These are phyloP conservation scores for Melastoma malabathricum DNA, from an alignment of 345 rosid species.

Conservation along the genomic window DNA sequence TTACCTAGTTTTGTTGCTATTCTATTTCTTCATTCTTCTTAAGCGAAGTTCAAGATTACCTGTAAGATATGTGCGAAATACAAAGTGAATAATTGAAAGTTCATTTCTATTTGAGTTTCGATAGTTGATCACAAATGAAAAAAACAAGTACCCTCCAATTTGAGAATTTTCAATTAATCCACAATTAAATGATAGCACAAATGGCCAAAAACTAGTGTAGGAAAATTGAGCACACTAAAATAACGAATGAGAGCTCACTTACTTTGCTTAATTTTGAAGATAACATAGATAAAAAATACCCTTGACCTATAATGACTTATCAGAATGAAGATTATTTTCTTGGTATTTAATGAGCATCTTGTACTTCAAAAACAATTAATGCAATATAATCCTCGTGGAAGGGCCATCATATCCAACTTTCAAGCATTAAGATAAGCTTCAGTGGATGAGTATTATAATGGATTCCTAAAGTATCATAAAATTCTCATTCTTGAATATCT, in stretches of 20 bases:
- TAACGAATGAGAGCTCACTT: background rate
- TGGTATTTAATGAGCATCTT: slow-evolving; percentile 7
- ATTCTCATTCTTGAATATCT: background rate
- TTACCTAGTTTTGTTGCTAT: background rate
- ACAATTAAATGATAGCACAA: background rate
- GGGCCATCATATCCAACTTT: slow-evolving; percentile 9
- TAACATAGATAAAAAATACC: too few species aligned
- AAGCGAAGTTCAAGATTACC: background rate
- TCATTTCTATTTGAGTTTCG: background rate
- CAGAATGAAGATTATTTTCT: background rate
- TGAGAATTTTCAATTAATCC: background rate
- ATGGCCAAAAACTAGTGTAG: too few species aligned
- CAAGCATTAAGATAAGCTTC: slow-evolving; percentile 5
- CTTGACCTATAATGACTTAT: background rate
- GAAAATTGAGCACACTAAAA: background rate
- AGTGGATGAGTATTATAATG: background rate
- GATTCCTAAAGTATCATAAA: background rate
- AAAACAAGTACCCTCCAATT: background rate
- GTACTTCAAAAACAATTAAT: slow-evolving; percentile 8
- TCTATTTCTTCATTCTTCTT: background rate
- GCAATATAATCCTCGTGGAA: slow-evolving; percentile 11
- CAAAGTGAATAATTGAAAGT: background rate
- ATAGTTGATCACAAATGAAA: background rate
- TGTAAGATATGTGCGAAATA: background rate
- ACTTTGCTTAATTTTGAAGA: background rate